Evolutionary conservation across 441 rosid genomes (phyloP), one percentile per base, ranked within the genome.

Genomic region (Syzygium malaccense): DNA sequence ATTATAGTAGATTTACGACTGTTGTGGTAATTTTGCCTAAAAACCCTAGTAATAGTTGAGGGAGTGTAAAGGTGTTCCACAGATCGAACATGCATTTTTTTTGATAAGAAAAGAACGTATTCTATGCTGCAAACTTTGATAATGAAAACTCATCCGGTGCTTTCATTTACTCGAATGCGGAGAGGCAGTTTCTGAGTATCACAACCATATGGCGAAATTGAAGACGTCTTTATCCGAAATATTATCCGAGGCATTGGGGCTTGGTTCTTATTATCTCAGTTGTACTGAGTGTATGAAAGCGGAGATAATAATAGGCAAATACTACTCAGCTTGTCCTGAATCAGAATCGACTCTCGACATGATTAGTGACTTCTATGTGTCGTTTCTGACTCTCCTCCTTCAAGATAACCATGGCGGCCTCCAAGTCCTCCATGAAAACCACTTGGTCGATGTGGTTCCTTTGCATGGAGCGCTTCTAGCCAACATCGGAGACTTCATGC

Each of bases 401-500:
- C 90, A 89, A 30, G 88, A 89, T 79, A 66, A 54, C 62, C n/a
- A 55, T 11, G 88, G 88, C 23, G 90, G 90, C 45, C 88, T 89
- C 11, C 90, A 89, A 62, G 56, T 89, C 33, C 86, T 78, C 32
- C 88, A 86, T 41, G 86, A 86, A 26, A 79, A 37, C 53, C 90
- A 86, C 78, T 89, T 88, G 90, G 19, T 89, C 14, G 88, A 89
- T 54, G 88, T 86, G 57, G 53, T 71, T 17, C 87, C 85, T 19
- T 14, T 86, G 80, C 55, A 86, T 41, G 90, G 88, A 57, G 90
- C 62, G 19, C 55, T 95, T 26, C 92, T 92, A 7, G 90, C 92
- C 33, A 94, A 95, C 92, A 89, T 94, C 10, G 96, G 96, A 2
- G 96, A 95, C 88, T 91, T 94, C 92, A 89, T 94, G 91, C 97